These are phyloP conservation scores for Pisolithus orientalis DNA, from an alignment of 768 basidiomycete species.

Conservation along the genomic window DNA sequence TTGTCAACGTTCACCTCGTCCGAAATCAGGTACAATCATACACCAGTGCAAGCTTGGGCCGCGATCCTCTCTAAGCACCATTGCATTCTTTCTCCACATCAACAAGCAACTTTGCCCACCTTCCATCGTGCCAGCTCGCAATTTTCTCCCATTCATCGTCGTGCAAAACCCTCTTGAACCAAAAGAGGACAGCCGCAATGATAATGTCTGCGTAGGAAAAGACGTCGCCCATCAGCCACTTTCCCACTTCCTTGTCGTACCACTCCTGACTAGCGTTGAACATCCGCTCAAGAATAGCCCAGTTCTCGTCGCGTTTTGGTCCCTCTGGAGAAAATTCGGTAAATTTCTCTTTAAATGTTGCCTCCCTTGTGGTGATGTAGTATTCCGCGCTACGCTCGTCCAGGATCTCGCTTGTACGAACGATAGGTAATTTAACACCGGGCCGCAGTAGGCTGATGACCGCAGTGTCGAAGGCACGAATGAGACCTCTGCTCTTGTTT, in stretches of 20 bases:
- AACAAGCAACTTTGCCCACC: constrained; percentile 18
- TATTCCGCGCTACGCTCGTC: constrained; percentile 30
- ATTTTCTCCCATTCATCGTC: constrained; percentile 23
- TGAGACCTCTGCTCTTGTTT: constrained; percentile 14
- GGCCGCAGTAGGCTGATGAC: neutral
- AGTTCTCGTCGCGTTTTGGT: constrained; percentile 26
- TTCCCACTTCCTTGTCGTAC: constrained; percentile 19
- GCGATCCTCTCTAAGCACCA: neutral
- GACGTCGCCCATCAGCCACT: constrained; percentile 25
- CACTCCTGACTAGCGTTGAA: constrained; percentile 8
- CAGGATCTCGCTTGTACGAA: constrained; percentile 23
- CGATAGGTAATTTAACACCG: constrained; percentile 9
- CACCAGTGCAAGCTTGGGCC: too few relatives aligned
- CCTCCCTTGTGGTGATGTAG: constrained; percentile 33
- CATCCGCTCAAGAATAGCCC: constrained; percentile 12
- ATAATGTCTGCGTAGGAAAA: constrained; percentile 28
- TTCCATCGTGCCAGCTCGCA: constrained; percentile 18
- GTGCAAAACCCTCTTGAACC: constrained; percentile 14
- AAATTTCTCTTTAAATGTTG: constrained; percentile 21
- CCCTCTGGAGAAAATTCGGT: constrained; percentile 35
- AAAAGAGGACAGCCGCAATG: constrained; percentile 8
- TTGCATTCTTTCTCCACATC: constrained; percentile 24
- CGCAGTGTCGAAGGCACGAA: constrained; percentile 13
- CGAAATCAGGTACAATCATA: too few relatives aligned
- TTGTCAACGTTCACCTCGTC: too few relatives aligned